phyloP scores from a whole-genome alignment of 805 yeast genomes.

The Kazachstania viticola region DNA sequence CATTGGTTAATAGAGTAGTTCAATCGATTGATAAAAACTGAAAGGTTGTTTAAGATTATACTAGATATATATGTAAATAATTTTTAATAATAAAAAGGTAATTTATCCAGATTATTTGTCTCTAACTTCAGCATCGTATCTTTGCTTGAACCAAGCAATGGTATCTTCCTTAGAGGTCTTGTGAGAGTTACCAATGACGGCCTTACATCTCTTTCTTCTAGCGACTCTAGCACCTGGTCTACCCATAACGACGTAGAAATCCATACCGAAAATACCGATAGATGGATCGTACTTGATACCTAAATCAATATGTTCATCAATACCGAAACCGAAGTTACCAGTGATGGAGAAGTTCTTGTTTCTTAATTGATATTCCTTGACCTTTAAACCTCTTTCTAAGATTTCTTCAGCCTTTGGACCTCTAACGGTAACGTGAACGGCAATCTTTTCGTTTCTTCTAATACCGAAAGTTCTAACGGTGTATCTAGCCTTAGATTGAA shows the following conservation, averaged over 20 bases:
- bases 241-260: slow-evolving; percentile 98
- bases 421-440: slow-evolving; percentile 98
- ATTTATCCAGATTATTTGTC: slow-evolving; percentile 46
- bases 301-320: slow-evolving; percentile 97
- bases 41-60: not conserved
- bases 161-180: slow-evolving; percentile 86
- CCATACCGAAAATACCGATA: slow-evolving; percentile 99
- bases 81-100: slow-evolving; percentile 1
- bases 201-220: slow-evolving; percentile 93
- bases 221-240: slow-evolving; percentile 99
- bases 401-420: slow-evolving; percentile 99
- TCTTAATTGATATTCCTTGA: slow-evolving; percentile 96
- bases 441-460: slow-evolving; percentile 99
- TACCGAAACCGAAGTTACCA: slow-evolving; percentile 99
- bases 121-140: slow-evolving; percentile 97
- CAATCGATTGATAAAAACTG: not conserved
- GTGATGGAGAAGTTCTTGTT: slow-evolving; percentile 93
- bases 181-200: slow-evolving; percentile 86
- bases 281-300: slow-evolving; percentile 99
- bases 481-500: slow-evolving; percentile 99
- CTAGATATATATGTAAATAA: not conserved
- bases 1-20: slow-evolving; percentile 24
- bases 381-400: slow-evolving; percentile 99
- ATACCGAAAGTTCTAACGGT: slow-evolving; percentile 99
- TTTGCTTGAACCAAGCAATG: slow-evolving; percentile 98